Percentiles rank a stretch among this genome's conserved stretches.
Conservation (phyloP, 306 rosid species). For the Ziziphus jujuba region DNA sequence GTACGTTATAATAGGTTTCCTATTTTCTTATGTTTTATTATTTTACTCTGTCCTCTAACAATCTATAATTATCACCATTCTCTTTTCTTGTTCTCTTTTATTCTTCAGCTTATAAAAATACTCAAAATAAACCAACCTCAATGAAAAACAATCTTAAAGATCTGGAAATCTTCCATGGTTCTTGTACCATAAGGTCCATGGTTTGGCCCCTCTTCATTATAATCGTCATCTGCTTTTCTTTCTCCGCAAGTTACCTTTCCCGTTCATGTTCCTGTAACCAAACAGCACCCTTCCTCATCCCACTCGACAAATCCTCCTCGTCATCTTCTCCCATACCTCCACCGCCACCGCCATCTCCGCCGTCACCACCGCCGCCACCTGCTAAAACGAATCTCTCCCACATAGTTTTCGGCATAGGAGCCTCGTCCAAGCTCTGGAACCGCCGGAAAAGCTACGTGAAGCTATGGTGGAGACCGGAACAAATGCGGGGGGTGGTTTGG, state of each 20-base stretch:
- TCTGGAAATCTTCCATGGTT: slow-evolving; percentile 33
- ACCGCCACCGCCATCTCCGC: no score
- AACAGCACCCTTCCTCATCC: no score
- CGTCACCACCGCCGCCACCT: no score
- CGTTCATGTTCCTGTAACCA: no score
- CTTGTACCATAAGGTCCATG: slow-evolving; percentile 43
- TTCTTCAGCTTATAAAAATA: no score
- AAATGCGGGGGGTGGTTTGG: slow-evolving; percentile 73
- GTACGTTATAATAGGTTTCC: no score
- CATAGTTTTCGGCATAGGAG: slow-evolving; percentile 71
- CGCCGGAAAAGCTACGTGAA: slow-evolving; percentile 67
- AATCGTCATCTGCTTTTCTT: slow-evolving; percentile 41
- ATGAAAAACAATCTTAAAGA: slow-evolving; percentile 52
- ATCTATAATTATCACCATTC: no score
- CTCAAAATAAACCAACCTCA: not conserved
- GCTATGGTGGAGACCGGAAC: slow-evolving; percentile 61
- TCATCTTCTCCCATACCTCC: no score
- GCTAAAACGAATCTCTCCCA: slow-evolving; percentile 56
- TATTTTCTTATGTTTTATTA: no score
- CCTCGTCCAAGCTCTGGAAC: slow-evolving; percentile 67
- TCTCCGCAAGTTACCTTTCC: not conserved
- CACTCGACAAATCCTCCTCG: no score
- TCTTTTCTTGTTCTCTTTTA: no score
- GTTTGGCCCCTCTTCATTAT: slow-evolving; percentile 31
- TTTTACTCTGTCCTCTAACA: no score